Base-by-base conservation (phyloP, 495 filamentous ascomycete genomes). In the Friedmanniomyces simplex region DNA sequence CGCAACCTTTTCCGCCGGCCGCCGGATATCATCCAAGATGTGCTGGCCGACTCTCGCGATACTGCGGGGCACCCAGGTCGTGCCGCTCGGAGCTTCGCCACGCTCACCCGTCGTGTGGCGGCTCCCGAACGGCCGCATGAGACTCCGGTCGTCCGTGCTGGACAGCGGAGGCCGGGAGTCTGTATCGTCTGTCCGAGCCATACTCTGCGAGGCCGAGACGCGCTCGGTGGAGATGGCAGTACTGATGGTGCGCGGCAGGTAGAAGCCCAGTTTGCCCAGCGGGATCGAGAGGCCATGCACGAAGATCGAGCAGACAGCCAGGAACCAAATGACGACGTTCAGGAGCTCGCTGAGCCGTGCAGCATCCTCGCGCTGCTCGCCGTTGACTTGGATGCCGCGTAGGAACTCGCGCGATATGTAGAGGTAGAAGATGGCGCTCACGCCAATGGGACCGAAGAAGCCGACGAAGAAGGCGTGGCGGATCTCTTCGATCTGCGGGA, bases 371-470 rank as follows among this genome's bases (percentile, higher is more conserved):
- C 88, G 78, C 20, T 81, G 69, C 30, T 76, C 63, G 1, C 79
- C 84, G 55, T 84, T 76, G 2, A 84, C 73, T 21, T 64, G 68
- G 51, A 79, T 75, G 37, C 52, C 69, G 14, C 70, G 63, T 14
- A 88, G 60, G 60, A 87, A 95, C 41, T 91, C 85, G 1, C 85
- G 72, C 34, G 78, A 82, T 62, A 95, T 74, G 61, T 88, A 91
- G 21, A 95, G 77, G 66, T 96, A 96, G 70, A 95, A 96, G 43
- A 64, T 64, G 3, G 90, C 89, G 45, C 85, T 88, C 6, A 96
- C 88, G n/a, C 91, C 91, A 58, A 97, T 91, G 12, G 90, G 91
- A 0, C 91, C 91, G 63, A 96, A 96, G 75, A 95, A 95, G 5
- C 90, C 91, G 30, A 90, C 86, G 60, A 95, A 94, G 1, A 83